These are phyloP conservation scores for Hordeum pubiflorum DNA, from an alignment of 202 grass and related monocot species.

Conservation along the genomic window DNA sequence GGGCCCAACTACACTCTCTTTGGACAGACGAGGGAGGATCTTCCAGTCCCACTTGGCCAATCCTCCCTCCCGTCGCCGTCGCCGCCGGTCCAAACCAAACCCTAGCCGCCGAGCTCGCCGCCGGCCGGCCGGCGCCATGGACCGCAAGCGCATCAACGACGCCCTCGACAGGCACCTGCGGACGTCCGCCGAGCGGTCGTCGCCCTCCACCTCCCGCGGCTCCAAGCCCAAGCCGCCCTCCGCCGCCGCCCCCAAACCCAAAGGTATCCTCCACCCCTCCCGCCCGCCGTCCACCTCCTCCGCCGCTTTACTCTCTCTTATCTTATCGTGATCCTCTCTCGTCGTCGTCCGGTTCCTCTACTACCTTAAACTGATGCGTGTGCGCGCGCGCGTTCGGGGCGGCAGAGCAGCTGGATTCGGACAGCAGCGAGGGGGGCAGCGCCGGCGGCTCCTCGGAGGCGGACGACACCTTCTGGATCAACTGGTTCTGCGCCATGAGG, in stretches of 20 bases:
- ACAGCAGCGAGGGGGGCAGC: constrained; percentile 21
- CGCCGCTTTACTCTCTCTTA: neutral
- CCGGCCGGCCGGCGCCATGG: neutral
- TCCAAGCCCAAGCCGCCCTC: neutral
- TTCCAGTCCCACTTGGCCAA: neutral
- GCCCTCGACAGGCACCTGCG: constrained; percentile 49
- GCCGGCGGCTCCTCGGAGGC: constrained; percentile 38
- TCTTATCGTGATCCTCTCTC: too few species aligned
- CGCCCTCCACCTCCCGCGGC: constrained; percentile 35
- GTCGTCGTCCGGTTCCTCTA: too few species aligned
- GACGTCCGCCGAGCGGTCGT: constrained; percentile 27
- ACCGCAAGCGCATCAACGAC: constrained; percentile 54
- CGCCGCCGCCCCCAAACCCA: neutral
- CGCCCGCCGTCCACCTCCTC: neutral
- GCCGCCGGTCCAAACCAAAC: neutral
- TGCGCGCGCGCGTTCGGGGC: neutral
- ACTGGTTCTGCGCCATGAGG: constrained; percentile 52
- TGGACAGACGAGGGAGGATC: neutral
- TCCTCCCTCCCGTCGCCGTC: neutral
- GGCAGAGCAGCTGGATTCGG: constrained; percentile 41
- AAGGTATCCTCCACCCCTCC: neutral
- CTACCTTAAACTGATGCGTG: too few species aligned
- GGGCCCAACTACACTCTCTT: neutral
- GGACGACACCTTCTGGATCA: constrained; percentile 56
- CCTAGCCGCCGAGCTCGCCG: neutral